A percentile compares a stretch with the other conserved stretches of the same genome.
Evolutionary conservation across 192 early-diverging fungal species (phyloP).

Genomic region (Coemansia sp.): DNA sequence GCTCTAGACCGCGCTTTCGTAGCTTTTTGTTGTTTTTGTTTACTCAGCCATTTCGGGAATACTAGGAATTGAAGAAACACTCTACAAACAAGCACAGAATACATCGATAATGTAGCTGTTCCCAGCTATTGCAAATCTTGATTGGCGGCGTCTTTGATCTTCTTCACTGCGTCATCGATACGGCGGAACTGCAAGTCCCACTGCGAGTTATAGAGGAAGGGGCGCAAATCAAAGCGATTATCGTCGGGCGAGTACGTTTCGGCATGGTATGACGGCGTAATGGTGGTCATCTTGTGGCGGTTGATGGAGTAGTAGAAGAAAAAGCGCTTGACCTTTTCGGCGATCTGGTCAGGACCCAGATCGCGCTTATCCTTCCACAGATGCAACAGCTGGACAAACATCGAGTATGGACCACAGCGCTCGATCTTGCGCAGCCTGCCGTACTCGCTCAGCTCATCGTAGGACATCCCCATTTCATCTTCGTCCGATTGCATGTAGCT

Average conservation of each 20-base stretch:
- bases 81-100: no score
- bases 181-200: slow-evolving; percentile 94
- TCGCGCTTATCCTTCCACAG: slow-evolving; percentile 61
- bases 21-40: no score
- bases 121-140: no score
- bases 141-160: slow-evolving; percentile 1
- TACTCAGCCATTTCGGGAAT: no score
- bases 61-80: no score
- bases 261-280: slow-evolving; percentile 95
- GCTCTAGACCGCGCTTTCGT: no score
- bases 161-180: slow-evolving; percentile 71
- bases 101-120: no score
- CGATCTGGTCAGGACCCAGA: slow-evolving; percentile 63
- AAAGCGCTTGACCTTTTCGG: slow-evolving; percentile 92
- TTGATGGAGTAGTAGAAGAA: slow-evolving; percentile 98
- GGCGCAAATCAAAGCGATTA: slow-evolving; percentile 95
- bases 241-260: slow-evolving; percentile 96
- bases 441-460: slow-evolving; percentile 89
- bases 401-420: slow-evolving; percentile 89
- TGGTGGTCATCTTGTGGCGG: slow-evolving; percentile 97
- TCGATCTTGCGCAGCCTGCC: slow-evolving; percentile 87
- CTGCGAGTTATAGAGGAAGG: slow-evolving; percentile 89
- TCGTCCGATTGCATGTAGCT: slow-evolving; percentile 89
- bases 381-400: slow-evolving; percentile 89
- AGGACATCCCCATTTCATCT: slow-evolving; percentile 98